Base-by-base conservation (phyloP, 1,139 yeast genomes). In the Suhomyces coccinellae region DNA sequence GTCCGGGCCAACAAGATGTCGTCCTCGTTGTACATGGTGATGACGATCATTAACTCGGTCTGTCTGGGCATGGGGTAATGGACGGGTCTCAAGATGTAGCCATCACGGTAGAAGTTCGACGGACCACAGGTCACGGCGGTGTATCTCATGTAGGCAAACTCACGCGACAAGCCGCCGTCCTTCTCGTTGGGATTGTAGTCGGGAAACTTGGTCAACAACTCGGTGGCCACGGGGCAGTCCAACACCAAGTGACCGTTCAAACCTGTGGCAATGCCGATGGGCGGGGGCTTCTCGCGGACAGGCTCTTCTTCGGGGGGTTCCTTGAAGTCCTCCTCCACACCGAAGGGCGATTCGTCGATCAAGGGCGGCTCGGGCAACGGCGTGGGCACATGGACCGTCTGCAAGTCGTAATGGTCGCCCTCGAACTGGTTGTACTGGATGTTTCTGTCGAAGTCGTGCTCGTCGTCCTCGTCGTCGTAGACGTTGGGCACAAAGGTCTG, bases 61-160 rank as follows among this genome's bases (percentile, higher is more conserved):
- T 69, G 67, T 52, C 79, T 62, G 11, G 74, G 73, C 49, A 64
- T 65, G 1, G 77, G 77, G 52, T 73, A 74, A 55, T 73, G 78
- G 13, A 71, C 69, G 1, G 77, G 79, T 48, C 79, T 62, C 48
- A 74, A 63, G 43, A 72, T 70, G 54, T 71, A 74, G 2, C 76
- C 77, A 49, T 73, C 76, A 34, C 73, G 62, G 49, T 67, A 66
- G 52, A 73, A 74, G 51, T 74, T 73, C 7, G 77, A 71, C 13
- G 79, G 79, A 1, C 79, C 79, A 60, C 79, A 74, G 2, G 79
- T 74, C 8, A 73, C 77, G 11, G 79, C 79, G 1, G 78, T 71
- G 55, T 74, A 74, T 60, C 79, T 64, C 79, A 74, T 73, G 53
- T 71, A 73, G 15, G 77, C 68, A 51, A 74, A 73, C 51, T 74